Base-by-base conservation (phyloP, 768 basidiomycete species). In the Suillus placidus region DNA sequence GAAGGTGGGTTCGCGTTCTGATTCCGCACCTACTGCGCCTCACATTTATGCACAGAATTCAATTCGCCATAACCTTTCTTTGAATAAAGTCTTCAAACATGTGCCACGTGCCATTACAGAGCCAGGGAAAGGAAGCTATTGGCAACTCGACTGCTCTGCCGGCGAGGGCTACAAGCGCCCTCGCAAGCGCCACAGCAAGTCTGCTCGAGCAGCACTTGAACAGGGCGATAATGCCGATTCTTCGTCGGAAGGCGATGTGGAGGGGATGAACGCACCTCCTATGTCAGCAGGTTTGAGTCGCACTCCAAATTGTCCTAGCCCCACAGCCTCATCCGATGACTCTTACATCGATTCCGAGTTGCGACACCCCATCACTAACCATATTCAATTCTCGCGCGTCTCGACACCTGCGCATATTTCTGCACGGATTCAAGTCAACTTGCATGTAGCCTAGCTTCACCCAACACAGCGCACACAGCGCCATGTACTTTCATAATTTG, bases 81-180 rank as follows among this genome's bases (percentile, higher is more conserved):
- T 85, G n/a, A 82, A 84, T 64, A 82, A 85, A 51, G 82, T 85
- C n/a, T 92, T 92, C 75, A 71, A 75, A 20, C 80, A 82, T 20
- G 77, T 82, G 1, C 77, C 80, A 1, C 82, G 89, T 14, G 87
- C 88, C 0, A 84, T 89, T 62, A 88, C 85, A 0, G 88, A 90
- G 69, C 88, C 88, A 0, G 89, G 90, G 0, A 90, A 90, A 67
- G 90, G 90, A 1, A 83, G 79, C 45, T 91, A 90, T 69, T 91
- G 89, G 89, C 74, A 73, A 51, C 71, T 87, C 63, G 87, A 90
- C 65, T 72, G 84, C 64, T 81, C 83, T 1, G 74, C 77, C 13
- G 87, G 87, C 5, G 84, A 87, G 62, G 88, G 88, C 2, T 85
- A 87, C 74, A 89, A 88, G 68, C 87, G 88, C 38, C 71, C 77